Evolutionary conservation across 371 early-diverging fungal genomes (phyloP).

Genomic region (Mucor ambiguus): DNA sequence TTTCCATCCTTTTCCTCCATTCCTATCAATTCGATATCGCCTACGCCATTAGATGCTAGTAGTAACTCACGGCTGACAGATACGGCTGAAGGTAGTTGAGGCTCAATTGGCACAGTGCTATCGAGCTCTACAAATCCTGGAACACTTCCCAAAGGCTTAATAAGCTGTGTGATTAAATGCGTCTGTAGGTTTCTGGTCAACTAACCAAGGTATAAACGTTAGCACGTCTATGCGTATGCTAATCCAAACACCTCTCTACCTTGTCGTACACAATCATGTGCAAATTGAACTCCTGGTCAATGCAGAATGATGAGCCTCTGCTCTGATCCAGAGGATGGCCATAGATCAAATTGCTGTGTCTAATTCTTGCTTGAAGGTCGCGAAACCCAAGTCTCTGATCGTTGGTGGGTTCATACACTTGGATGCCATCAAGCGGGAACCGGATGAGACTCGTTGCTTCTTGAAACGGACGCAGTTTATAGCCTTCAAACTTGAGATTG

Average conservation of each 20-base stretch:
- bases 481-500: conserved; percentile 73
- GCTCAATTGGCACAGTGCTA: conserved; percentile 25
- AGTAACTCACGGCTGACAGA: conserved; percentile 31
- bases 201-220: neutral
- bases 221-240: neutral
- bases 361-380: conserved; percentile 69
- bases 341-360: conserved; percentile 64
- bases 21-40: conserved; percentile 40
- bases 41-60: conserved; percentile 39
- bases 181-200: conserved; percentile 5
- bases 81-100: conserved; percentile 39
- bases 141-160: conserved; percentile 26
- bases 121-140: conserved; percentile 39
- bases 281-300: conserved; percentile 46
- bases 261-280: conserved; percentile 42
- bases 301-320: conserved; percentile 41
- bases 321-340: conserved; percentile 37
- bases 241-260: conserved; percentile 28
- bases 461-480: conserved; percentile 59
- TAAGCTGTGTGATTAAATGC: conserved; percentile 23
- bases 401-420: conserved; percentile 10
- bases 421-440: conserved; percentile 23
- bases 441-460: conserved; percentile 40
- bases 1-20: conserved; percentile 15
- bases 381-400: conserved; percentile 50